Percentiles rank a stretch among this genome's conserved stretches.
Conservation (phyloP, 2,329 filamentous ascomycete genomes). For the Diaporthe ilicicola region DNA sequence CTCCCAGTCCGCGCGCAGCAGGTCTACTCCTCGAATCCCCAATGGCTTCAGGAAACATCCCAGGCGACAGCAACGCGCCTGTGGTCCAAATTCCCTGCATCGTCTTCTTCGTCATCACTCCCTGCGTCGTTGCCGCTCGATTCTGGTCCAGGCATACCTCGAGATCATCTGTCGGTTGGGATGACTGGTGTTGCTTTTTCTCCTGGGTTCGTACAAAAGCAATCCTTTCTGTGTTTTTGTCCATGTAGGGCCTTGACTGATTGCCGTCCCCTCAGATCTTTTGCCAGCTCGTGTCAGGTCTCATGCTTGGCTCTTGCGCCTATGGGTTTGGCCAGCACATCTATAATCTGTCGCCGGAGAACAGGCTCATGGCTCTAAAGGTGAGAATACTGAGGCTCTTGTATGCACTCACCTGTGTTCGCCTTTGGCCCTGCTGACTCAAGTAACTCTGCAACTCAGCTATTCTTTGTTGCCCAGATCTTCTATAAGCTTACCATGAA, state of each 20-base stretch:
- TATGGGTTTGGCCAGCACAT: conserved; percentile 17
- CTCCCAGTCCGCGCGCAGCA: not conserved
- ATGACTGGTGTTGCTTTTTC: conserved; percentile 14
- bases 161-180: conserved; percentile 3
- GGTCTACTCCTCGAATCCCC: not conserved
- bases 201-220: not conserved
- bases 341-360: not conserved
- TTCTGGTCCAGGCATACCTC: conserved; percentile 16
- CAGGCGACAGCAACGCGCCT: conserved; percentile 7
- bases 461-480: conserved; percentile 8
- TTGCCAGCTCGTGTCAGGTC: not conserved
- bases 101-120: conserved; percentile 3
- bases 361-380: conserved; percentile 4
- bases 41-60: conserved; percentile 1
- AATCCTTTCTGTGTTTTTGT: too few species aligned
- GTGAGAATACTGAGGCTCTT: not conserved
- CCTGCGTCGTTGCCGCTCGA: not conserved
- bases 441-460: not conserved
- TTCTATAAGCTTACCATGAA: conserved; percentile 16
- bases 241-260: not conserved
- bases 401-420: not conserved
- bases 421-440: not conserved
- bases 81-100: conserved; percentile 19
- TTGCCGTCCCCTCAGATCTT: not conserved
- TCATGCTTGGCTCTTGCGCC: conserved; percentile 9